Evolutionary conservation across 495 filamentous ascomycete genomes (phyloP).

Genomic region (Filosporella fistucella): DNA sequence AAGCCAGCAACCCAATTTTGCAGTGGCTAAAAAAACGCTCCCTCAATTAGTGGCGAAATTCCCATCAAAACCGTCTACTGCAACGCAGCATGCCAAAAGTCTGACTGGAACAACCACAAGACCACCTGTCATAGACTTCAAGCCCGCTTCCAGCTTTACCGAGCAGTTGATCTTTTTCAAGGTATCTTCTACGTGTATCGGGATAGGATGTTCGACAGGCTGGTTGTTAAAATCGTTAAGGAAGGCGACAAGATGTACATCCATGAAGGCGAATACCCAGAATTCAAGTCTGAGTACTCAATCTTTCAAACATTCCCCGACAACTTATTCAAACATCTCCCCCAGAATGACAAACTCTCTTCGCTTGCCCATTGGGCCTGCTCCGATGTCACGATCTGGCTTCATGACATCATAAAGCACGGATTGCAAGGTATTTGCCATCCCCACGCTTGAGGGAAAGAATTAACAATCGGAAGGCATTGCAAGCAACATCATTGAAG

Average conservation of each 20-base stretch:
- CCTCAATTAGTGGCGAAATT: too few species aligned
- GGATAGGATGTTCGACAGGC: background rate
- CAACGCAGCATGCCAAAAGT: background rate
- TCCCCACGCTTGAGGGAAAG: too few species aligned
- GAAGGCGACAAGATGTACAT: background rate
- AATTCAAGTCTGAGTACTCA: background rate
- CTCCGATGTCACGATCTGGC: too few species aligned
- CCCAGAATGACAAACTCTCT: too few species aligned
- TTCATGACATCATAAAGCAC: too few species aligned
- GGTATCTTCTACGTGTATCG: background rate
- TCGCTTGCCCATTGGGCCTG: too few species aligned
- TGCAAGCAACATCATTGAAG: background rate
- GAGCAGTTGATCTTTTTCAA: background rate
- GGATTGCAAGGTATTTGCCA: too few species aligned
- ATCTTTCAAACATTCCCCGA: background rate
- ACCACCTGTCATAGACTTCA: background rate
- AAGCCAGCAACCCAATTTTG: too few species aligned
- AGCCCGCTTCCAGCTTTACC: background rate
- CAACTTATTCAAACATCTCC: too few species aligned
- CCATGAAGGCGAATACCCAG: background rate
- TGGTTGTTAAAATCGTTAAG: background rate
- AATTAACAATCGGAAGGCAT: background rate
- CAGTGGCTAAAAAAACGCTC: too few species aligned
- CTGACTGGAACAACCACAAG: background rate
- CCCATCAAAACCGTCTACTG: background rate